A percentile compares a stretch with the other conserved stretches of the same genome.
Conservation (phyloP, 495 filamentous ascomycete species). For the Podospora comata region DNA sequence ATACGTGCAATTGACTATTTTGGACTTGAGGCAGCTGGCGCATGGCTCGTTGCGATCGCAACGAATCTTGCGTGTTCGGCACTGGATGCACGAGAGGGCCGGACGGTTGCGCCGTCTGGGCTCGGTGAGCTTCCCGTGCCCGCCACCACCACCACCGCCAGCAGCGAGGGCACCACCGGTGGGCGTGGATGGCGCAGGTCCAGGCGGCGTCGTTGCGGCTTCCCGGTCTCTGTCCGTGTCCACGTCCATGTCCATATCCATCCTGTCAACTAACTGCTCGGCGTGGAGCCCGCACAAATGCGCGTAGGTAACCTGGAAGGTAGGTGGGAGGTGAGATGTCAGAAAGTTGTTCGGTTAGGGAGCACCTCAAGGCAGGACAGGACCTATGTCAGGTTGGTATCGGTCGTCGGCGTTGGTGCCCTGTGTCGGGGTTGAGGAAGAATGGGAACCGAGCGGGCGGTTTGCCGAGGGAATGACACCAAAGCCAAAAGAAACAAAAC, state of each 20-base stretch:
- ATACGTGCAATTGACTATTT: constrained; percentile 46
- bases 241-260: constrained; percentile 20
- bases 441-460: background rate
- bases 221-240: constrained; percentile 18
- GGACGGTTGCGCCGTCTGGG: constrained; percentile 42
- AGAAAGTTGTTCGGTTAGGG: background rate
- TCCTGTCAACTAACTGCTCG: background rate
- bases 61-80: constrained; percentile 54
- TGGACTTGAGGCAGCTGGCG: constrained; percentile 47
- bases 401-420: background rate
- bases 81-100: constrained; percentile 51
- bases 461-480: background rate
- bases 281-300: background rate
- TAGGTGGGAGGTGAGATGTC: background rate
- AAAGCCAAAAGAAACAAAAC: background rate
- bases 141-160: too few species aligned
- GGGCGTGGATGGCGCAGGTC: constrained; percentile 14
- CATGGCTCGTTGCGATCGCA: constrained; percentile 54
- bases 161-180: constrained; percentile 6
- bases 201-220: constrained; percentile 14
- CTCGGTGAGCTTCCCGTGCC: constrained; percentile 15
- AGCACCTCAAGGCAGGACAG: too few species aligned
- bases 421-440: background rate
- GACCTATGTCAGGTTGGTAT: background rate
- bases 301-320: background rate